phyloP scores from a whole-genome alignment of 1,284 basidiomycete species.

The Ceratobasidium sp. region DNA sequence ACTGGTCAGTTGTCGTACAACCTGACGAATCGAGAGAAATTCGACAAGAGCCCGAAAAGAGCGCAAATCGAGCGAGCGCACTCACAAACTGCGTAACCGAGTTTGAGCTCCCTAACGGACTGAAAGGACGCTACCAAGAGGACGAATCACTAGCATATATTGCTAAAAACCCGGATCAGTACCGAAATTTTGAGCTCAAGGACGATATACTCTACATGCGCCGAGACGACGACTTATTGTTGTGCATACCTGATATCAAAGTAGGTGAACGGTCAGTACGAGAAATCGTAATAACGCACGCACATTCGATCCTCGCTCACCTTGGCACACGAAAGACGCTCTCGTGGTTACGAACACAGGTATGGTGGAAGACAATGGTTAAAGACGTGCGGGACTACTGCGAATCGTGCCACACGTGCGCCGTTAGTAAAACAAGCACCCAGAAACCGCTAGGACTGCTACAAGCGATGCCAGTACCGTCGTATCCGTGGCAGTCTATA shows the following conservation, averaged over 20 bases:
- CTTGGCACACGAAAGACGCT: conserved; percentile 42
- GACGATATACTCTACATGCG: conserved; percentile 6
- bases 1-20: background rate
- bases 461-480: too few species aligned
- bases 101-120: background rate
- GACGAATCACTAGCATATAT: background rate
- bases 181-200: background rate
- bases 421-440: too few species aligned
- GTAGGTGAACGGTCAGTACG: conserved; percentile 2
- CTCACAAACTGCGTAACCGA: background rate
- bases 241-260: conserved; percentile 52
- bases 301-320: conserved; percentile 39
- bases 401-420: too few species aligned
- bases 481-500: too few species aligned
- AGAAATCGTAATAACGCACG: conserved; percentile 35
- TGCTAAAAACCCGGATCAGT: background rate
- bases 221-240: conserved; percentile 32
- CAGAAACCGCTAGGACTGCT: too few species aligned
- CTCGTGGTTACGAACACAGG: conserved; percentile 20
- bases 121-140: background rate
- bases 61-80: background rate
- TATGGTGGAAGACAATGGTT: conserved; percentile 45
- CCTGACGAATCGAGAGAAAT: background rate
- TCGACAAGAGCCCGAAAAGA: background rate
- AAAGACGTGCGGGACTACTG: conserved; percentile 39